Base-by-base conservation (phyloP, 306 rosid genomes). In the Begonia peltatifolia region DNA sequence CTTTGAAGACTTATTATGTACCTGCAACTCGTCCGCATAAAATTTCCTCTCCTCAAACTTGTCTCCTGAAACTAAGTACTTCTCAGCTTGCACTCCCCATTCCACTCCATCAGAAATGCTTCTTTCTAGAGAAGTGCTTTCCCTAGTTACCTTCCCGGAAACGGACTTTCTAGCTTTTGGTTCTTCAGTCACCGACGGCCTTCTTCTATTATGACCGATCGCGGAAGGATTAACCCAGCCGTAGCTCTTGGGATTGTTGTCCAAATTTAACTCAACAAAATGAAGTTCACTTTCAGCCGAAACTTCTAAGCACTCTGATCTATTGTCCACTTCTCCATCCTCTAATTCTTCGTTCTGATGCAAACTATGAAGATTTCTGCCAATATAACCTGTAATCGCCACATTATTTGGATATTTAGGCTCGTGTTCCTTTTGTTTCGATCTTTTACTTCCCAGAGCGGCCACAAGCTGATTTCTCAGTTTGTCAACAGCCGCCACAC, bases 61-160 rank as follows among this genome's bases (percentile, higher is more conserved):
- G 47, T 79, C 93, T 57, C 67, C 81, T 67, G 78, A 67, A 67
- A 60, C 77, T 69, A 70, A 88, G 63, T 76, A 76, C 71, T 64
- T 79, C 55, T 87, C 87, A 50, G 67, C 48, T 69, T 79, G 87
- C 64, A 47, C 41, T 11, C 79, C 92, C 78, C 84, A 75, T 62
- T 90, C 99, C 20, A 86, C 64, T 70, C 88, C 94, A 59, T 92
- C 94, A 23, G 99, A 92, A 47, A 79, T 64, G 71, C 99, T 90
- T 68, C 99, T 86, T 58, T 83, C 95, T 56, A 90, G 68, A 47
- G 87, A 86, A 50, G 80, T 80, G 84, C 79, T 81, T 73, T 62
- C 77, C 63, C 93, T 81, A 2, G 94, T 63, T 63, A 62, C 81
- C 68, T 63, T 92, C 30, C 83, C 85, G 1, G 99, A 80, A 42